These are phyloP conservation scores for Colletotrichum sp. DNA, from an alignment of 2,329 filamentous ascomycete genomes.

Conservation along the genomic window DNA sequence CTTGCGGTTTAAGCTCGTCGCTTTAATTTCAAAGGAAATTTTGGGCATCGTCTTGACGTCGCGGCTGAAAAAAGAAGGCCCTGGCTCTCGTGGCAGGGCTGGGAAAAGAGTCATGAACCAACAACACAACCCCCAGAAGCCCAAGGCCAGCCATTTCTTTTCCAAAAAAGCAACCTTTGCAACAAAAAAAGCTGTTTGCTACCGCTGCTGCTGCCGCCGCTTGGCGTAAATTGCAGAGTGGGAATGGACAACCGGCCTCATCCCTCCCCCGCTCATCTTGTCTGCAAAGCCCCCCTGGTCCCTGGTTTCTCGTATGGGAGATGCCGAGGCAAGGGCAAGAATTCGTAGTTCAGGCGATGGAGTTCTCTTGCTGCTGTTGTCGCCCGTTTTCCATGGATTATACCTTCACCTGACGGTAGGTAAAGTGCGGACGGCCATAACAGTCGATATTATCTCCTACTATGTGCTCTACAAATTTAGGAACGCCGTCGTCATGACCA, in stretches of 20 bases:
- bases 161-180: background rate
- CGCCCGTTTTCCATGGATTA: background rate
- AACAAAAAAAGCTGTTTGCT: background rate
- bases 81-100: background rate
- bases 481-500: background rate
- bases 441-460: background rate
- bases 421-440: background rate
- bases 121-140: background rate
- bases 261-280: background rate
- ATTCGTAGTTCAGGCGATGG: background rate
- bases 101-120: background rate
- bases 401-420: slow-evolving; percentile 4
- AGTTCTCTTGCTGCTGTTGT: background rate
- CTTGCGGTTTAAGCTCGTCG: background rate
- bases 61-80: background rate
- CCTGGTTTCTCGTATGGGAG: slow-evolving; percentile 4
- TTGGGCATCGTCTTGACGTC: background rate
- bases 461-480: slow-evolving; percentile 1
- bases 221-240: background rate
- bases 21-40: background rate
- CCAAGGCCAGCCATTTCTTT: background rate
- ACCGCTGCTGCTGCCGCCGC: background rate
- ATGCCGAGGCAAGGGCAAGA: slow-evolving; percentile 1
- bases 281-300: background rate
- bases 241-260: slow-evolving; percentile 3